phyloP scores from a whole-genome alignment of 2,329 filamentous ascomycete genomes.

The Diaporthe velutina region DNA sequence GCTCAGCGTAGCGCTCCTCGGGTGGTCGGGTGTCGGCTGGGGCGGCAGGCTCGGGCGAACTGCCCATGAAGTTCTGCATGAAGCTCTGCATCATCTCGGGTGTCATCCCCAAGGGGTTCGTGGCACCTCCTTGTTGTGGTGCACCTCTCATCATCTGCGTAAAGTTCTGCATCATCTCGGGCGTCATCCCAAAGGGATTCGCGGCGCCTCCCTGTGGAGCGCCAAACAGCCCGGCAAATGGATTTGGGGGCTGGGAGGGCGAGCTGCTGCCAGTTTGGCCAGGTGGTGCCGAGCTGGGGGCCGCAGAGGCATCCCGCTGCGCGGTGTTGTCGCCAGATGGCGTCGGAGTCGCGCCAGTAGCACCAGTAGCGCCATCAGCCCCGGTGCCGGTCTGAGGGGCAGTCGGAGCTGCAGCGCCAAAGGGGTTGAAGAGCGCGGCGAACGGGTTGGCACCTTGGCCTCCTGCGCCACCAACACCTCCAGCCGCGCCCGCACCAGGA shows the following conservation, averaged over 20 bases:
- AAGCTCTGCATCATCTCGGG: slow-evolving; percentile 69
- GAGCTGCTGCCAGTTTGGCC: slow-evolving; percentile 46
- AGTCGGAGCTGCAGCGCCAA: slow-evolving; percentile 47
- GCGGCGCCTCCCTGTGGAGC: slow-evolving; percentile 50
- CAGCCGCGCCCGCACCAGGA: slow-evolving; percentile 41
- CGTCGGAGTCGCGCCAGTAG: slow-evolving; percentile 37
- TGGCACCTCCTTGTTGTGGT: slow-evolving; percentile 51
- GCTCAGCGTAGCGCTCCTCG: slow-evolving; percentile 91
- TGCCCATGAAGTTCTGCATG: slow-evolving; percentile 50
- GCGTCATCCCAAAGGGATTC: slow-evolving; percentile 62
- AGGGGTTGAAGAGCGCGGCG: slow-evolving; percentile 57
- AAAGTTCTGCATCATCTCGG: slow-evolving; percentile 68
- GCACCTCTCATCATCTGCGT: slow-evolving; percentile 63
- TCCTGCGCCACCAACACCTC: slow-evolving; percentile 29
- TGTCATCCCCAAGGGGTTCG: slow-evolving; percentile 60
- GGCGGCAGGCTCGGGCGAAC: slow-evolving; percentile 55
- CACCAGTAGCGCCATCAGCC: not conserved
- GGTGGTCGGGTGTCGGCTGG: slow-evolving; percentile 88
- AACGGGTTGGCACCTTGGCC: slow-evolving; percentile 53
- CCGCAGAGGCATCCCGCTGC: slow-evolving; percentile 43
- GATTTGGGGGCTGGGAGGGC: slow-evolving; percentile 67
- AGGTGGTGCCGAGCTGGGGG: slow-evolving; percentile 42
- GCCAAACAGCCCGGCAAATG: slow-evolving; percentile 76
- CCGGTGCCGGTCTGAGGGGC: slow-evolving; percentile 47
- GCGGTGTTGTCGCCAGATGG: slow-evolving; percentile 41